Conservation (phyloP, 2,329 filamentous ascomycete genomes). For the Epichloe sp. region DNA sequence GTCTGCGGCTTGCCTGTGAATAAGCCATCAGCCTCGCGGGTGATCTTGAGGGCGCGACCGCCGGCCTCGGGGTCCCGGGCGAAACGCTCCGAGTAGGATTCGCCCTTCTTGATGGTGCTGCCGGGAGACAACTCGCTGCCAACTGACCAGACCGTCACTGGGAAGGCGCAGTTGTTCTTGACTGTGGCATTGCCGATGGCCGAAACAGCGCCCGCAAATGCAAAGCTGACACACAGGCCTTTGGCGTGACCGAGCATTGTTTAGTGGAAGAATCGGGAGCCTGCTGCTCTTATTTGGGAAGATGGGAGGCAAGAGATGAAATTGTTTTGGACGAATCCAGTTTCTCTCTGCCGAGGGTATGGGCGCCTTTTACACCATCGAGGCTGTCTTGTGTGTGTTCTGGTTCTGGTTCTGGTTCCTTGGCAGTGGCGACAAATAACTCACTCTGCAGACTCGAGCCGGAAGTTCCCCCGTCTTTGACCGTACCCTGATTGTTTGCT, state of each 20-base stretch:
- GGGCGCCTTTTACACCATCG: no score
- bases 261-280: background rate
- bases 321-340: background rate
- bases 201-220: conserved; percentile 5
- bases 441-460: no score
- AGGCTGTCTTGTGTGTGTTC: no score
- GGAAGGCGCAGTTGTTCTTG: conserved; percentile 22
- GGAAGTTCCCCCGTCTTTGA: no score
- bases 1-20: conserved; percentile 27
- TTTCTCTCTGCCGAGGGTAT: no score
- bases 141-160: conserved; percentile 27
- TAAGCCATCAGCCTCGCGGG: conserved; percentile 20
- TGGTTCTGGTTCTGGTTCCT: no score
- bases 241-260: conserved; percentile 9
- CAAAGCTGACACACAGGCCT: conserved; percentile 4
- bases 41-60: conserved; percentile 27
- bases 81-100: conserved; percentile 21
- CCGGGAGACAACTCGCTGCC: conserved; percentile 16
- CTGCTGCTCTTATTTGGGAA: background rate
- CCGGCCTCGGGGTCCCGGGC: conserved; percentile 22
- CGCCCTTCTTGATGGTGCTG: conserved; percentile 15
- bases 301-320: background rate
- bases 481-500: no score
- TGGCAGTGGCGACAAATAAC: no score
- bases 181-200: conserved; percentile 21